Base-by-base conservation (phyloP, 805 yeast genomes). In the Candida adriatica region DNA sequence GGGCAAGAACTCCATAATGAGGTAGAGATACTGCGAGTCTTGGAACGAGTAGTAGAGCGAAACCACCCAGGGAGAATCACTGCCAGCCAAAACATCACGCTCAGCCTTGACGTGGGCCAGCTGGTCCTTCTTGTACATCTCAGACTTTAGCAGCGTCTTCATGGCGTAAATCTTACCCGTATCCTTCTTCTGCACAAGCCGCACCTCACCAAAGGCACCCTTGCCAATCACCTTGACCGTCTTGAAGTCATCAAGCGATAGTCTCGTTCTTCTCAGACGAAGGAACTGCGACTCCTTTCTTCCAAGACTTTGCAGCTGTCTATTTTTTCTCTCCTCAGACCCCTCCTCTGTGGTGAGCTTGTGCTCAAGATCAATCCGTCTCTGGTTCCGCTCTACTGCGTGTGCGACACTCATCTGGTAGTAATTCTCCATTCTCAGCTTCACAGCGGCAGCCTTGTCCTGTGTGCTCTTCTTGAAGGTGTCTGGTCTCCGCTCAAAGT, bases 161-260 rank as follows among this genome's bases (percentile, higher is more conserved):
- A 92, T 68, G 1, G 99, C 99, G 58, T 96, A 90, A 32, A 92
- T 82, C 58, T 92, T 97, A 42, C 81, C 77, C 1, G 97, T 90
- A 51, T 92, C 99, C 46, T 76, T 79, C 65, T 94, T 94, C 44
- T 87, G 75, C 2, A 97, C 98, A 41, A 92, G 62, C 51, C 86
- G 87, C 18, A 92, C 99, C 59, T 92, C 96, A 29, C 99, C 99
- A 56, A 92, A 92, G 4, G 98, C 99, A 55, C 99, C 99, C 64
- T 92, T 97, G 20, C 99, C 99, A 25, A 92, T 96, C 58, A 92
- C 98, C 6, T 97, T 92, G 39, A 92, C 81, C 64, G 92, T 86
- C 51, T 87, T 92, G 55, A 92, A 92, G 58, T 92, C 98, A 42
- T 88, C 90, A 50, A 87, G 84, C 48, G 82, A 81, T 23, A 96